phyloP scores from a whole-genome alignment of 2,329 filamentous ascomycete species.

The Penicillium sp. region DNA sequence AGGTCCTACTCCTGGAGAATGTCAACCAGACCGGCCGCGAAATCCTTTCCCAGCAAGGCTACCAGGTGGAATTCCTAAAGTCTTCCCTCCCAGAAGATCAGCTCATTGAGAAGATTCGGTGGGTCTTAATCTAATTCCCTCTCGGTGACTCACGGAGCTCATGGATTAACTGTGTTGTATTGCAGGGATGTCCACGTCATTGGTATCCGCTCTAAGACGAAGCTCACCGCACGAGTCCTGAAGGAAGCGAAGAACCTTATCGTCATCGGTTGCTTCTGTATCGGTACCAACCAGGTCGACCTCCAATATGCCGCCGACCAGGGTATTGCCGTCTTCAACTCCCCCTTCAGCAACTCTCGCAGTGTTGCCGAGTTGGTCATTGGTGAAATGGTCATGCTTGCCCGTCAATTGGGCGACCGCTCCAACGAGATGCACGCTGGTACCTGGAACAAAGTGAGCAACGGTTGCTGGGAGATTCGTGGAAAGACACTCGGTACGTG shows the following conservation, averaged over 20 bases:
- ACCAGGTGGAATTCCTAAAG: slow-evolving; percentile 92
- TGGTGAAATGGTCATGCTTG: slow-evolving; percentile 84
- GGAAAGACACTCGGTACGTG: slow-evolving; percentile 84
- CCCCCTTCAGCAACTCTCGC: slow-evolving; percentile 95
- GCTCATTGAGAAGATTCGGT: slow-evolving; percentile 95
- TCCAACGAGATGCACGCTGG: slow-evolving; percentile 92
- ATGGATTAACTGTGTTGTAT: background rate
- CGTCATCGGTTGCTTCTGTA: slow-evolving; percentile 97
- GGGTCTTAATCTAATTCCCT: slow-evolving; percentile 30
- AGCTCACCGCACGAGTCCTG: slow-evolving; percentile 80
- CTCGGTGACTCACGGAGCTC: background rate
- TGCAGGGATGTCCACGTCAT: slow-evolving; percentile 89
- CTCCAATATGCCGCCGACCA: slow-evolving; percentile 46
- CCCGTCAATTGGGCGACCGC: slow-evolving; percentile 87
- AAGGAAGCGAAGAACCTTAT: slow-evolving; percentile 89
- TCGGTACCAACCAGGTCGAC: slow-evolving; percentile 70
- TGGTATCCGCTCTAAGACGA: slow-evolving; percentile 97
- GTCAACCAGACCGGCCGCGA: slow-evolving; percentile 87
- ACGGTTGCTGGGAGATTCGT: slow-evolving; percentile 95
- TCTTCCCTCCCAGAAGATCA: slow-evolving; percentile 85
- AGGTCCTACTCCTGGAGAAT: slow-evolving; percentile 92
- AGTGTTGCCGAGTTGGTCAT: slow-evolving; percentile 97
- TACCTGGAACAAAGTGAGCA: slow-evolving; percentile 97
- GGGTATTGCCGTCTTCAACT: slow-evolving; percentile 96
- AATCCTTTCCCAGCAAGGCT: slow-evolving; percentile 79